phyloP scores from a whole-genome alignment of 2,329 filamentous ascomycete genomes.

The Didymosphaeria variabile region DNA sequence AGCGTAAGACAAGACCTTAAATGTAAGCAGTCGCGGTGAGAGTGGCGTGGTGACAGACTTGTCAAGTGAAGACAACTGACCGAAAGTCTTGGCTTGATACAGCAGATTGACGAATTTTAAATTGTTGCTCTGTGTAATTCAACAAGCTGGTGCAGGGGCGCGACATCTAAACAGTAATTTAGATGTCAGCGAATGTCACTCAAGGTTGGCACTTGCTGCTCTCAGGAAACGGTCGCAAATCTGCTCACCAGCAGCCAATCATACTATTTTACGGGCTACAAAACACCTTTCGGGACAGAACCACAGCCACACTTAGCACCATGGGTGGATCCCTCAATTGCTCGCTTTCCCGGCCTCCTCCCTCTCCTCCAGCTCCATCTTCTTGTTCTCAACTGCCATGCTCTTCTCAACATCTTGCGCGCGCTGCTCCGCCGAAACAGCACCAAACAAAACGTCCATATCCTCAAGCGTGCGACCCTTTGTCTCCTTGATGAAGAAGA shows the following conservation, averaged over 20 bases:
- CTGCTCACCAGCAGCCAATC: slow-evolving; percentile 1
- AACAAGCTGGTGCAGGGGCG: background rate
- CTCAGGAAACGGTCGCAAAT: background rate
- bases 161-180: background rate
- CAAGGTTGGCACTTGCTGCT: background rate
- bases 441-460: slow-evolving; percentile 71
- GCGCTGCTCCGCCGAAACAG: slow-evolving; percentile 27
- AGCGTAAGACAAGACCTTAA: too few relatives aligned
- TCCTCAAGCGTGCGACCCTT: slow-evolving; percentile 61
- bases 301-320: background rate
- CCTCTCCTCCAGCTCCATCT: slow-evolving; percentile 20
- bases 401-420: slow-evolving; percentile 29
- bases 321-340: background rate
- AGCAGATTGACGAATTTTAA: too few relatives aligned
- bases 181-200: background rate
- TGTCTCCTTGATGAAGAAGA: slow-evolving; percentile 61
- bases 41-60: too few relatives aligned
- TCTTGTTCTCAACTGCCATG: slow-evolving; percentile 25
- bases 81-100: too few relatives aligned
- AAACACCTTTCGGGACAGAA: background rate
- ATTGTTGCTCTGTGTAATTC: too few relatives aligned
- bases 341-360: background rate
- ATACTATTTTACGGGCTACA: background rate
- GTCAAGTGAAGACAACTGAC: too few relatives aligned
- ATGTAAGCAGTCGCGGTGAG: too few relatives aligned